Evolutionary conservation across 2,329 filamentous ascomycete species (phyloP).

Genomic region (Neofusicoccum sp.): DNA sequence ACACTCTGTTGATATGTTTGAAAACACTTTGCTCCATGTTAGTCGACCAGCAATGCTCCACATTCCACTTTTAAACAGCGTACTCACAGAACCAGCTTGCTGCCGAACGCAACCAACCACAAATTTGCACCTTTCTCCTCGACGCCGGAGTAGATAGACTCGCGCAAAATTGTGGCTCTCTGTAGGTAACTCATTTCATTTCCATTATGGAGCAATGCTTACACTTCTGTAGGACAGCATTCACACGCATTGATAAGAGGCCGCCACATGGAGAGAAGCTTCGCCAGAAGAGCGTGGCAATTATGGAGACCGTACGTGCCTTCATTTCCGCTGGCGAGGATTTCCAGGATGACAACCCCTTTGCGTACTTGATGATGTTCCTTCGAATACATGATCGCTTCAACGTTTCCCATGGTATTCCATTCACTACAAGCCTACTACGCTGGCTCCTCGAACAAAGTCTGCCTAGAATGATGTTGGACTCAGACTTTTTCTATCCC

Average conservation of each 20-base stretch:
- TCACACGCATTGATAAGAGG: too few relatives aligned
- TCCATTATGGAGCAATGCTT: too few relatives aligned
- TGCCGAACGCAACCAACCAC: neutral
- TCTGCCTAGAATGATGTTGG: too few relatives aligned
- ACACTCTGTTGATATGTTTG: rapidly evolving
- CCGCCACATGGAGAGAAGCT: too few relatives aligned
- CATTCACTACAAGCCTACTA: too few relatives aligned
- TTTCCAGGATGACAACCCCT: neutral
- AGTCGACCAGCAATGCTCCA: neutral
- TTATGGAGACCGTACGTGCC: neutral
- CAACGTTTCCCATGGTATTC: too few relatives aligned
- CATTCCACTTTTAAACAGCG: neutral
- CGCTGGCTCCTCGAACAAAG: too few relatives aligned
- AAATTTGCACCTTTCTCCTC: neutral
- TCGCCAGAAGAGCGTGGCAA: too few relatives aligned
- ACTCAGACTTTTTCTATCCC: too few relatives aligned
- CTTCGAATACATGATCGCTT: neutral
- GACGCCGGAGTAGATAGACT: neutral
- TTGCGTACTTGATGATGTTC: neutral
- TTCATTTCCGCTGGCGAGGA: neutral
- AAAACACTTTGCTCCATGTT: neutral
- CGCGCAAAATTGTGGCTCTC: rapidly evolving
- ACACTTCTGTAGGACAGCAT: too few relatives aligned
- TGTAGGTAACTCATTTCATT: too few relatives aligned
- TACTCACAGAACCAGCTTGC: neutral